Conservation (phyloP, 768 basidiomycete species). For the button mushroom (Agaricus bisporus) region DNA sequence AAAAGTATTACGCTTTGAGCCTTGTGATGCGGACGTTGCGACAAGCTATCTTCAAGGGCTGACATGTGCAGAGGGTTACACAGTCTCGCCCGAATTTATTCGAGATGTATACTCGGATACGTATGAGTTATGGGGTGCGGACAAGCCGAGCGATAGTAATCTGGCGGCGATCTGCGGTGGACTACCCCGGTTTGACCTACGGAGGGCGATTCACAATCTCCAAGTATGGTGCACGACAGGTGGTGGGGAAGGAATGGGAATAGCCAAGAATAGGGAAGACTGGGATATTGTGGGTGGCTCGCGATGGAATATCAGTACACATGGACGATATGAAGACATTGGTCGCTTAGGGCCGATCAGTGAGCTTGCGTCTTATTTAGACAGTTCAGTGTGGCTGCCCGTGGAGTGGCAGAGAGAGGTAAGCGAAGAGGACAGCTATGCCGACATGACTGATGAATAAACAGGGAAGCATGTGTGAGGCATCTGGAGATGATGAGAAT, state of each 20-base stretch:
- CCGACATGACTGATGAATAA: conserved; percentile 5
- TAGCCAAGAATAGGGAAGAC: background rate
- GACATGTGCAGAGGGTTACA: conserved; percentile 49
- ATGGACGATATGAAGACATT: background rate
- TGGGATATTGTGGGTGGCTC: background rate
- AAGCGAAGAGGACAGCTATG: background rate
- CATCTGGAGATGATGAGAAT: conserved; percentile 48
- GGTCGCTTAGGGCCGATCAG: background rate
- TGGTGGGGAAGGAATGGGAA: background rate
- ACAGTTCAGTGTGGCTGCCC: conserved; percentile 2
- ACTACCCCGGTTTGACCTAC: conserved; percentile 11
- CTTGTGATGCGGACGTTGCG: conserved; percentile 49
- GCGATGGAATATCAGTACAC: background rate
- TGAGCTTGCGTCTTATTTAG: conserved; percentile 15
- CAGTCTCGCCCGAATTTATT: conserved; percentile 36
- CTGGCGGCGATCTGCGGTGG: conserved; percentile 6
- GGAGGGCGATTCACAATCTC: conserved; percentile 11
- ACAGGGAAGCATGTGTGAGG: conserved; percentile 27
- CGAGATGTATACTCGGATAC: conserved; percentile 31
- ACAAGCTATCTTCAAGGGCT: conserved; percentile 65
- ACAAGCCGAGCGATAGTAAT: conserved; percentile 2
- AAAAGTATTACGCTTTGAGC: conserved; percentile 55
- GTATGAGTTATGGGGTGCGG: conserved; percentile 3
- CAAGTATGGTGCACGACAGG: conserved; percentile 11
- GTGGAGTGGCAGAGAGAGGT: conserved; percentile 2